A percentile compares a stretch with the other conserved stretches of the same genome.
Evolutionary conservation across 2,329 filamentous ascomycete species (phyloP).

Genomic region (Xylaria sp.): DNA sequence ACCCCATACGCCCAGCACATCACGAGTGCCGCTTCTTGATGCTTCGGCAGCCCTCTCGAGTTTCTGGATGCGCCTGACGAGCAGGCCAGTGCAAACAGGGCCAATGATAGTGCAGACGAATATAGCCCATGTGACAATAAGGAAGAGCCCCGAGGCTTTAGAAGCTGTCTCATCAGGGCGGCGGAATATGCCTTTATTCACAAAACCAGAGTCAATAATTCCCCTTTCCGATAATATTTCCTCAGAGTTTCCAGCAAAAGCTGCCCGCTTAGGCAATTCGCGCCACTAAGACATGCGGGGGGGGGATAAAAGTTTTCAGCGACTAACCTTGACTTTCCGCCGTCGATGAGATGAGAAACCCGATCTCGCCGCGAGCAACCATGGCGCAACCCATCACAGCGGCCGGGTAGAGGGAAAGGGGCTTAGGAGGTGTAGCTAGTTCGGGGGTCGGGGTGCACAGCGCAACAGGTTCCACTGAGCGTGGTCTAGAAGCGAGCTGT

Average conservation of each 20-base stretch:
- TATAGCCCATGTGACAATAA: slow-evolving; percentile 62
- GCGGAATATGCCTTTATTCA: slow-evolving; percentile 51
- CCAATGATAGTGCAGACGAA: slow-evolving; percentile 60
- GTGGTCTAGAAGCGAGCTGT: background rate
- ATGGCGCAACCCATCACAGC: slow-evolving; percentile 70
- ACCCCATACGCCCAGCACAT: slow-evolving; percentile 41
- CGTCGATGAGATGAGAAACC: slow-evolving; percentile 74
- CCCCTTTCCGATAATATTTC: too few species aligned
- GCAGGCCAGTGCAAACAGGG: slow-evolving; percentile 53
- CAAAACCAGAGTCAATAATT: too few species aligned
- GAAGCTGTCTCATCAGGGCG: slow-evolving; percentile 20
- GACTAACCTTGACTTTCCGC: slow-evolving; percentile 64
- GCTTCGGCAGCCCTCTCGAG: slow-evolving; percentile 36
- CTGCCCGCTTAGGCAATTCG: too few species aligned
- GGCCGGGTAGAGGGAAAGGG: slow-evolving; percentile 69
- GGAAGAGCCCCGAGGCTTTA: slow-evolving; percentile 51
- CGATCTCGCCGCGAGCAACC: slow-evolving; percentile 80
- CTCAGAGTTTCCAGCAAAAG: too few species aligned
- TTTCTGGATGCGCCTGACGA: slow-evolving; percentile 50
- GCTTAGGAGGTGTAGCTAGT: slow-evolving; percentile 47
- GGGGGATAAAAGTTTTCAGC: too few species aligned
- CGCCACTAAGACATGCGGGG: too few species aligned
- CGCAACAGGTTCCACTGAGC: background rate
- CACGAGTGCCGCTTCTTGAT: slow-evolving; percentile 15
- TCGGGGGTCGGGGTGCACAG: background rate